Base-by-base conservation (phyloP, 164 flowering plant genomes). In the Stephania yunnanensis region DNA sequence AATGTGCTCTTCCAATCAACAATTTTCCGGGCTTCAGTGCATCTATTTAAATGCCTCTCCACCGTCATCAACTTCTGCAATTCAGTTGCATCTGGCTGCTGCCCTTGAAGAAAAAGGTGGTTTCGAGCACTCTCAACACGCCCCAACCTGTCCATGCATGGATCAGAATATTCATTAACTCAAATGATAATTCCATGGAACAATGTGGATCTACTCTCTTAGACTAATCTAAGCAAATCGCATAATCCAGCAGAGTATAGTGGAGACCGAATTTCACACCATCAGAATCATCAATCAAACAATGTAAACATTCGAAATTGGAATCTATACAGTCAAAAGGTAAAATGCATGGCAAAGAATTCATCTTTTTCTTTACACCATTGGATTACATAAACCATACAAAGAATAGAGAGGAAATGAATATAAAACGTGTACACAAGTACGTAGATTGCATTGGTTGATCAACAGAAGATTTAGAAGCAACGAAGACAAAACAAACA, bases 1-100 rank as follows among this genome's bases (percentile, higher is more conserved):
- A 95, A 73, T 22, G 79, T 82, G 72, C 86, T 88, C 80, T 85
- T 89, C 97, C 97, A 95, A 69, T 95, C 98, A 48, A 90, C 87
- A 77, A 80, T 82, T 64, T 82, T 91, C n/a, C 98, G 81, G 17
- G 94, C 84, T 80, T 88, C 92, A 8, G 81, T 69, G 77, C 93
- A 92, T 84, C 82, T 80, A 66, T 42, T 86, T 70, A 95, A 29
- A 83, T 90, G 92, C 82, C 76, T 87, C 81, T 95, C 97, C 48
- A 93, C 78, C 13, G 77, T 77, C 72, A 82, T 86, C 79, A 95
- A 78, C 81, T 84, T 93, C 70, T 81, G 89, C 70, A 89, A 64
- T 74, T 92, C 97, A 46, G 71, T 65, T 19, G 84, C 79, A 81
- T 89, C 93, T 3, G 89, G 83, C 11, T 78, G 86, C 65, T 82